Evolutionary conservation across 257 asterid genomes (phyloP), one percentile per base, ranked within the genome.

Genomic region (Prunella vulgaris): DNA sequence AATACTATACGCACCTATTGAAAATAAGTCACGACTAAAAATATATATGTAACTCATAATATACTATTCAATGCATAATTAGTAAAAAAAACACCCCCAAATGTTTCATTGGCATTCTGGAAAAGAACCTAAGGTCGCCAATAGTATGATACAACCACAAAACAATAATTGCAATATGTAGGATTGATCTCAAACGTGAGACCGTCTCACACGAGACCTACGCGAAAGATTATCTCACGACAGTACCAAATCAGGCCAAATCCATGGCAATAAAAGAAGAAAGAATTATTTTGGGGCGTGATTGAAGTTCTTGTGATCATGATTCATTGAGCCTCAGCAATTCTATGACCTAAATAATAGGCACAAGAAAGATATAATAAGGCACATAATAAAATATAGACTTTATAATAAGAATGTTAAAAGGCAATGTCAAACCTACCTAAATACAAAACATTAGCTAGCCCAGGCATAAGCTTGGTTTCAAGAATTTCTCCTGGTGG

Each of bases 361-460:
- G 9, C 21, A 17, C 8, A n/a, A 46, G 21, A n/a, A n/a, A 46
- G 15, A 5, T 46, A 56, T 21, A 28, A 30, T 33, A 35, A 13
- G 53, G 42, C 65, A 57, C 57, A 52, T 22, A 13, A 27, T 28
- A 46, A 60, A 67, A 35, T 61, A 66, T 49, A 60, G 25, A 68
- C 1, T 32, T 61, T 56, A 78, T 60, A 27, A n/a, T 64, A 78
- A 73, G 82, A 78, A 67, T 72, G 64, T 51, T 40, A 15, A 62
- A 54, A 51, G 20, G 65, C 56, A 68, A 37, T 54, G 64, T 32
- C 69, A 32, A 52, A 61, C 53, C 72, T 74, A 66, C 72, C 74
- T 84, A 77, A 69, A 76, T 65, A 77, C 53, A 51, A 60, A 51
- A 21, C 22, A 59, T 27, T 61, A 68, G 75, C 64, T 71, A 58